phyloP scores from a whole-genome alignment of 345 rosid genomes.

The Bruguiera parviflora region DNA sequence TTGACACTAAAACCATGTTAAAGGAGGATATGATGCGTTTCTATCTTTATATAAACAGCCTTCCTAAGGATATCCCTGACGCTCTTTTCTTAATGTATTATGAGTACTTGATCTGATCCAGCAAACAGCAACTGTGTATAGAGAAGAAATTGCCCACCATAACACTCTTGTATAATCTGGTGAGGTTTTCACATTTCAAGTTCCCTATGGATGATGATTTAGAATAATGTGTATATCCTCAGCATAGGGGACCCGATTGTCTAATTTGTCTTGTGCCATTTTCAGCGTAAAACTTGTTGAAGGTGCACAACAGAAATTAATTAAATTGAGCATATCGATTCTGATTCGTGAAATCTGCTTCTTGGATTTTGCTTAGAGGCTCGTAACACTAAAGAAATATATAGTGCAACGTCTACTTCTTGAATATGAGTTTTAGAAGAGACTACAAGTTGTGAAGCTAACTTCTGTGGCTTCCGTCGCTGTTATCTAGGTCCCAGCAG shows the following conservation, averaged over 20 bases:
- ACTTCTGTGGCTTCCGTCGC: too few species aligned
- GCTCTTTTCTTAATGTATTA: slow-evolving; percentile 29
- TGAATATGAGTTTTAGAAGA: too few species aligned
- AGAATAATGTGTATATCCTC: slow-evolving; percentile 12
- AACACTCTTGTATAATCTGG: slow-evolving; percentile 19
- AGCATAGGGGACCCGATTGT: neutral
- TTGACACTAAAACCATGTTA: slow-evolving; percentile 23
- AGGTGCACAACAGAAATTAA: too few species aligned
- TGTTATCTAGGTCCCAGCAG: too few species aligned
- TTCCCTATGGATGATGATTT: neutral
- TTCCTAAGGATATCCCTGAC: slow-evolving; percentile 31
- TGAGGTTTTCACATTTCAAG: slow-evolving; percentile 5
- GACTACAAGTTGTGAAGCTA: too few species aligned
- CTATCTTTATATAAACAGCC: slow-evolving; percentile 27
- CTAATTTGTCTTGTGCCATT: neutral
- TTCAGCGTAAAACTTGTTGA: neutral
- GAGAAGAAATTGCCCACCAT: slow-evolving; percentile 13
- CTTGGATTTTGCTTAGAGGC: too few species aligned
- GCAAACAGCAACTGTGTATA: slow-evolving; percentile 3
- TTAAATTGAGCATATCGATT: too few species aligned
- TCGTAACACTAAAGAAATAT: too few species aligned
- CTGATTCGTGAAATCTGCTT: too few species aligned
- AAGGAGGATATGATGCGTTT: slow-evolving; percentile 25
- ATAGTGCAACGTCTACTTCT: too few species aligned
- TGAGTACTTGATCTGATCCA: slow-evolving; percentile 30